phyloP scores from a whole-genome alignment of 257 asterid species.

The Nicotiana tabacum region DNA sequence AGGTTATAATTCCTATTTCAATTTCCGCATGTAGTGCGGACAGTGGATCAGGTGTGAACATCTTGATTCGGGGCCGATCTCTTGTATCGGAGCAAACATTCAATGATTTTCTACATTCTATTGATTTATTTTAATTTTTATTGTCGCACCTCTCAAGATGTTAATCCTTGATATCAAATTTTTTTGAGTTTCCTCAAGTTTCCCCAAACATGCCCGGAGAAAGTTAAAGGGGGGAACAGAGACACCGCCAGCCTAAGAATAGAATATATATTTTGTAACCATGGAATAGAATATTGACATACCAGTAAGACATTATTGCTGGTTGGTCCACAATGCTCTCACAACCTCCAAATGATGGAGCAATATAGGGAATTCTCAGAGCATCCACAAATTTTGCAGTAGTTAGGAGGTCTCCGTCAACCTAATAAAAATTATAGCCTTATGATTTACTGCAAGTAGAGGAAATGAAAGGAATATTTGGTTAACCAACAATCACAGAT shows the following conservation, averaged over 20 bases:
- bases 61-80: too few species aligned
- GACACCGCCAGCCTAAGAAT: background rate
- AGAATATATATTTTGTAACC: background rate
- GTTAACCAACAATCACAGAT: background rate
- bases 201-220: background rate
- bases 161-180: background rate
- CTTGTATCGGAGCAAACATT: too few species aligned
- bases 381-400: constrained; percentile 86
- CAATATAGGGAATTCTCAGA: constrained; percentile 74
- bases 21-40: too few species aligned
- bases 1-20: too few species aligned
- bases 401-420: constrained; percentile 68
- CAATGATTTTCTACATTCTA: too few species aligned
- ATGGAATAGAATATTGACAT: constrained; percentile 11
- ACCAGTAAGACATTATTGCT: constrained; percentile 96
- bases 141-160: background rate
- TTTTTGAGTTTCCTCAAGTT: too few species aligned
- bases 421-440: constrained; percentile 27
- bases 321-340: constrained; percentile 98
- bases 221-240: background rate
- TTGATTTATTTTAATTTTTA: too few species aligned
- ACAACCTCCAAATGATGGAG: constrained; percentile 94
- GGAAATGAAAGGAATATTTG: background rate
- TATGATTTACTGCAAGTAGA: background rate
- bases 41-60: too few species aligned